Conservation (phyloP, 768 basidiomycete species). For the Termitomyces sp. region DNA sequence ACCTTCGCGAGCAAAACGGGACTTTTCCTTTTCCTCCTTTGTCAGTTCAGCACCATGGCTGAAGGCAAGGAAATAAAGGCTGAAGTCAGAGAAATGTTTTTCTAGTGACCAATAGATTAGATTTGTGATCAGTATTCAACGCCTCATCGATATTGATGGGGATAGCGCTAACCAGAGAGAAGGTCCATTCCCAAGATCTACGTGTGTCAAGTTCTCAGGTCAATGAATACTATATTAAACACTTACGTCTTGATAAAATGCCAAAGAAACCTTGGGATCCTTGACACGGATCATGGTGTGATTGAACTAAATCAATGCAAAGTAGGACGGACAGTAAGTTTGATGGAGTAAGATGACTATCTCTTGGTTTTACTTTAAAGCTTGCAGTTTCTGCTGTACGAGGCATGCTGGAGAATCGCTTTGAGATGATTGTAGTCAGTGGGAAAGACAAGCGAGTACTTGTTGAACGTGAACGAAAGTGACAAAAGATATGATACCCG, state of each 20-base stretch:
- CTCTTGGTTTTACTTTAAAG: conserved; percentile 30
- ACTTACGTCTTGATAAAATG: conserved; percentile 74
- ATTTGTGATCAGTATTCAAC: neutral
- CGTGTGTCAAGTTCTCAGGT: neutral
- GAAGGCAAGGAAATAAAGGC: conserved; percentile 85
- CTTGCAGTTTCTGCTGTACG: conserved; percentile 61
- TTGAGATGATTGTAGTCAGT: conserved; percentile 14
- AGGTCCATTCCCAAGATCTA: conserved; percentile 78
- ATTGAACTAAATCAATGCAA: conserved; percentile 52
- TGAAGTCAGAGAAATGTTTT: conserved; percentile 56
- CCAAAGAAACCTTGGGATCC: conserved; percentile 77
- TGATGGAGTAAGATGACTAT: neutral
- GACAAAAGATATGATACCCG: neutral
- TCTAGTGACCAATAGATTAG: conserved; percentile 31
- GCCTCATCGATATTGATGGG: conserved; percentile 10
- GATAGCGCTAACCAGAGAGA: conserved; percentile 42
- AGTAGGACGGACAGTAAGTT: neutral
- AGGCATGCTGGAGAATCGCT: conserved; percentile 45
- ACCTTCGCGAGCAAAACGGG: conserved; percentile 68
- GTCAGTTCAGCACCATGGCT: conserved; percentile 54
- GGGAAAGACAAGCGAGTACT: neutral
- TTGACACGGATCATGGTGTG: conserved; percentile 89
- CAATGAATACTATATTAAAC: neutral
- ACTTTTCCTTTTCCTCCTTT: conserved; percentile 48
- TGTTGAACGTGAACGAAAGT: no score